Evolutionary conservation across 169 alveolate genomes (phyloP).

Genomic region (Cryptosporidium andersoni): DNA sequence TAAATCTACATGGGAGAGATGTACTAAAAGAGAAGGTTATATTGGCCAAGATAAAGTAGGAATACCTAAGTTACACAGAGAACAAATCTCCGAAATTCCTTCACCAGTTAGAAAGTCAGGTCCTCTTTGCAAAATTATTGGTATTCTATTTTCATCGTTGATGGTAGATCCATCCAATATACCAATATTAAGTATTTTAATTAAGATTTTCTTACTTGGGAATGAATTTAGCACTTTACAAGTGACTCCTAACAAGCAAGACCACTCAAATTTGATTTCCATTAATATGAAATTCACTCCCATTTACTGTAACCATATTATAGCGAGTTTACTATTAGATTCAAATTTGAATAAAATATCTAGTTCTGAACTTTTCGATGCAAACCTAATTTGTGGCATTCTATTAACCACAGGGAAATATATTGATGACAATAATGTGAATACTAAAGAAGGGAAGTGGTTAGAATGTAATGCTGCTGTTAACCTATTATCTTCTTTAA

Average conservation of each 20-base stretch:
- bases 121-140: constrained; percentile 1
- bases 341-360: constrained; percentile 13
- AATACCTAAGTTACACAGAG: no score
- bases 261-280: no score
- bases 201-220: background rate
- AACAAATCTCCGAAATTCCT: constrained; percentile 14
- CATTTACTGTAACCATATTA: constrained; percentile 34
- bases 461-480: constrained; percentile 34
- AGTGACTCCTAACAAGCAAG: no score
- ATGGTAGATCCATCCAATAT: background rate
- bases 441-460: constrained; percentile 9
- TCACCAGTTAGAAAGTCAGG: constrained; percentile 32
- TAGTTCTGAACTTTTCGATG: constrained; percentile 25
- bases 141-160: constrained; percentile 8
- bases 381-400: constrained; percentile 8
- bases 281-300: no score
- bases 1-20: background rate
- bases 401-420: constrained; percentile 29
- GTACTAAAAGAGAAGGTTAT: no score
- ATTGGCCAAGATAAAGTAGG: no score
- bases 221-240: no score
- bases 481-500: constrained; percentile 45
- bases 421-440: constrained; percentile 3
- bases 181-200: constrained; percentile 14
- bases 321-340: constrained; percentile 18